Evolutionary conservation across 306 rosid species (phyloP).

Genomic region (Herpetospermum pedunculosum): DNA sequence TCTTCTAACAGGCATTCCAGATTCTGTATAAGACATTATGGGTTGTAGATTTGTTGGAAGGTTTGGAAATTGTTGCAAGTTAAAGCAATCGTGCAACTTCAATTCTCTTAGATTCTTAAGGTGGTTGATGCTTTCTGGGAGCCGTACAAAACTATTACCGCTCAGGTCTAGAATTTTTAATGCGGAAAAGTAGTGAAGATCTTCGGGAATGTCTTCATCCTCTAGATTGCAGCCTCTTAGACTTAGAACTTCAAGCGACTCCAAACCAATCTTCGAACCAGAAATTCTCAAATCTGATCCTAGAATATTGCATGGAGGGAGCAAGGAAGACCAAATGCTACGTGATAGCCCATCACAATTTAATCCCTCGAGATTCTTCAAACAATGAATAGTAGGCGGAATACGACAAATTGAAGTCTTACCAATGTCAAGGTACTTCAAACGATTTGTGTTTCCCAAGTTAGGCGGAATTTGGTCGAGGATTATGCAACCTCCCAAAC

Average conservation of each 20-base stretch:
- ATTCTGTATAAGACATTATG: neutral
- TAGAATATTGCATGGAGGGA: neutral
- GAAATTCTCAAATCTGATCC: neutral
- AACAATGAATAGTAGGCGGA: neutral
- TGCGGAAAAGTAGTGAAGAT: neutral
- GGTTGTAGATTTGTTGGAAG: neutral
- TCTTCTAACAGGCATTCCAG: neutral
- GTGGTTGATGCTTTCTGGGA: neutral
- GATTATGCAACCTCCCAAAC: neutral
- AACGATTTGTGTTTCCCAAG: neutral
- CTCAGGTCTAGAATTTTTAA: constrained; percentile 4
- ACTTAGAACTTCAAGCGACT: neutral
- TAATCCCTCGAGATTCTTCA: neutral
- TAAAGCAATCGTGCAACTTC: neutral
- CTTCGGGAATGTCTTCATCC: constrained; percentile 8
- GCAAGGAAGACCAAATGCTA: neutral
- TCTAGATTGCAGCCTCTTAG: constrained; percentile 5
- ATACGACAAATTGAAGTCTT: neutral
- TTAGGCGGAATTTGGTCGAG: neutral
- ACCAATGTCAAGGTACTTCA: neutral
- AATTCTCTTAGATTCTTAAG: constrained; percentile 9
- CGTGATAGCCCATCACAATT: neutral
- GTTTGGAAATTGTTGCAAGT: neutral
- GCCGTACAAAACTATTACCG: constrained; percentile 2
- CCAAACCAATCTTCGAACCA: neutral